Conservation (phyloP, 257 asterid species). For the Scutellaria minor region DNA sequence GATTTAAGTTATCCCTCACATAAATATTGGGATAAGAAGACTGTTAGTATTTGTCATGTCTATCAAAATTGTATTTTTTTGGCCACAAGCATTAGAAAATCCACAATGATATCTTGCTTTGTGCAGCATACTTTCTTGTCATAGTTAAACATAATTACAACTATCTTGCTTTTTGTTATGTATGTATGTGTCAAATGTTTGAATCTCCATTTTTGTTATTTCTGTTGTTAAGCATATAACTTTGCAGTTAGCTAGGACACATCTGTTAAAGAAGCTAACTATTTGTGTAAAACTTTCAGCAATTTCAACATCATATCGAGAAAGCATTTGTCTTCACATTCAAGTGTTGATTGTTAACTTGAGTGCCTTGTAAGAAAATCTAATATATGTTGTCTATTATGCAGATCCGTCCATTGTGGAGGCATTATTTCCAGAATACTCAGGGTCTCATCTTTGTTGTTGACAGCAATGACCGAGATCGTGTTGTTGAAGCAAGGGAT, state of each 20-base stretch:
- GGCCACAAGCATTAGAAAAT: background rate
- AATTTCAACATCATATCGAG: background rate
- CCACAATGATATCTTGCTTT: background rate
- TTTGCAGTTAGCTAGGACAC: background rate
- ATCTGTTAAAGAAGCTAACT: background rate
- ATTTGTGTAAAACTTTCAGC: background rate
- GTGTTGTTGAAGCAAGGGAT: constrained; percentile 60
- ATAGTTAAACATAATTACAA: background rate
- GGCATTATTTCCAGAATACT: constrained; percentile 59
- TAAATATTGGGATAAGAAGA: background rate
- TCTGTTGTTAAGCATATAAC: background rate
- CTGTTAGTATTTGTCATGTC: background rate
- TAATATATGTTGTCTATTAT: constrained; percentile 21
- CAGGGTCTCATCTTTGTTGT: constrained; percentile 62
- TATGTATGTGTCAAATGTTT: constrained; percentile 17
- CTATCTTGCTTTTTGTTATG: background rate
- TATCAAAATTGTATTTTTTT: background rate
- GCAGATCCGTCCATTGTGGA: constrained; percentile 62
- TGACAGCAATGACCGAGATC: constrained; percentile 60
- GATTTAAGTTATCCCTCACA: background rate
- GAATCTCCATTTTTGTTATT: background rate
- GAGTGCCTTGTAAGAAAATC: constrained; percentile 1
- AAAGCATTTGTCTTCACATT: background rate
- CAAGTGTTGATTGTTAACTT: constrained; percentile 13
- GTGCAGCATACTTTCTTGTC: background rate